phyloP scores from a whole-genome alignment of 495 filamentous ascomycete genomes.

The Alectoria sarmentosa region DNA sequence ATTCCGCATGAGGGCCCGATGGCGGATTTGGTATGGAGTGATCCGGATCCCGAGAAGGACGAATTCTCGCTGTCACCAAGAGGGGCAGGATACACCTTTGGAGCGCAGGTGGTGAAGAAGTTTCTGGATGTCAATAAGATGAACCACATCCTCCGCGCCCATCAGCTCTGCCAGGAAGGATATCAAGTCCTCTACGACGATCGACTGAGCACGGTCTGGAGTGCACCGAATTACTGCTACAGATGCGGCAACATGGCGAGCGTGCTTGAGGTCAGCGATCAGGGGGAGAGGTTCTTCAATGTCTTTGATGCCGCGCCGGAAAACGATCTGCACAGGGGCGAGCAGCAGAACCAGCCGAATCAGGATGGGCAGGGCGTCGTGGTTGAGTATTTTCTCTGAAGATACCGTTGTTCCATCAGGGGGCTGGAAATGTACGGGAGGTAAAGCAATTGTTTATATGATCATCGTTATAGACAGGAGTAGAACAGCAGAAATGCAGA shows the following conservation, averaged over 20 bases:
- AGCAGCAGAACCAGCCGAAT: constrained; percentile 60
- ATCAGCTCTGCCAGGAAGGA: constrained; percentile 96
- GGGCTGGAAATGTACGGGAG: constrained; percentile 8
- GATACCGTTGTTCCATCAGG: constrained; percentile 34
- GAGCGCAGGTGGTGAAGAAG: constrained; percentile 93
- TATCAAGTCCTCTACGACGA: constrained; percentile 96
- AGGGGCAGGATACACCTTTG: constrained; percentile 95
- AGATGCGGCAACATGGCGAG: constrained; percentile 95
- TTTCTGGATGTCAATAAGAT: constrained; percentile 95
- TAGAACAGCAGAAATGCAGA: not conserved
- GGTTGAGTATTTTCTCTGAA: constrained; percentile 65
- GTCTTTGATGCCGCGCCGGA: constrained; percentile 96
- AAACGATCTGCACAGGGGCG: constrained; percentile 78
- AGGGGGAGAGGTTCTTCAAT: constrained; percentile 88
- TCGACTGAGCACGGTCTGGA: constrained; percentile 92
- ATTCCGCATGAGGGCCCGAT: constrained; percentile 98
- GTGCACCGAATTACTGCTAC: constrained; percentile 95
- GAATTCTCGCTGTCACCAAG: constrained; percentile 92
- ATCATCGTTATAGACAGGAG: not conserved
- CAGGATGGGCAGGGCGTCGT: constrained; percentile 53
- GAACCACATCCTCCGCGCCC: constrained; percentile 91
- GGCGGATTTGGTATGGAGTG: constrained; percentile 98
- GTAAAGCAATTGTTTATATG: not conserved
- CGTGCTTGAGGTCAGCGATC: constrained; percentile 90
- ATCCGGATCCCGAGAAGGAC: constrained; percentile 90